Base-by-base conservation (phyloP, 2,329 filamentous ascomycete genomes). In the Clonostachys solani region DNA sequence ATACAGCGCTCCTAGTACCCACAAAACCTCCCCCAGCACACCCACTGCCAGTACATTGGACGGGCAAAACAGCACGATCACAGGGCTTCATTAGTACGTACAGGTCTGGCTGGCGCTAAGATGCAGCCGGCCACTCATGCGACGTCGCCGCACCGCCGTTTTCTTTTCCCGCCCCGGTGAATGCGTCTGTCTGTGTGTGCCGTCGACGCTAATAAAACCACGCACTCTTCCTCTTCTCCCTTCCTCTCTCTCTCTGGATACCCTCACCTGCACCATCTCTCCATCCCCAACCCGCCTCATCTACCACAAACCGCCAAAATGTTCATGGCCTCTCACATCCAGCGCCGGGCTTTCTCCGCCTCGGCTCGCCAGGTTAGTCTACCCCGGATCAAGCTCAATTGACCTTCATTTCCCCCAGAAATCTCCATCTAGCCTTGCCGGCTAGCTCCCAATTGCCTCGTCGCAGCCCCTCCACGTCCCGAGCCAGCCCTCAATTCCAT, bases 331-430 rank as follows among this genome's bases (percentile, higher is more conserved):
- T 78, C 81, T 56, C 76, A 66, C 57, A 75, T 86, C 70, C 87
- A 90, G 78, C 81, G 83, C 73, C 83, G 88, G 65, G 86, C 87
- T 68, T 92, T 92, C 75, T 90, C 88, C 65, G 86, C 81, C 66
- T 86, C 87, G 64, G 84, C 87, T 62, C 79, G 83, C 72, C 80
- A 89, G 74, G 87, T 92, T 73, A 70, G 80, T 71, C 48, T 36
- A 49, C 45, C 44, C 33, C 17, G 15, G 15, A n/a, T 38, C 15
- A n/a, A n/a, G 36, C 12, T 38, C 36, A n/a, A n/a, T 38, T n/a
- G 36, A 38, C 15, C 36, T 29, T 29, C 23, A 29, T 29, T 29
- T 29, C 23, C 23, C 23, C 23, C 23, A 10, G 23, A 29, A 29
- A 29, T 29, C 3, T 10, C 9, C 23, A 29, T 29, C 23, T 10